Evolutionary conservation across 768 basidiomycete species (phyloP).

Genomic region (Coprinopsis sp.): DNA sequence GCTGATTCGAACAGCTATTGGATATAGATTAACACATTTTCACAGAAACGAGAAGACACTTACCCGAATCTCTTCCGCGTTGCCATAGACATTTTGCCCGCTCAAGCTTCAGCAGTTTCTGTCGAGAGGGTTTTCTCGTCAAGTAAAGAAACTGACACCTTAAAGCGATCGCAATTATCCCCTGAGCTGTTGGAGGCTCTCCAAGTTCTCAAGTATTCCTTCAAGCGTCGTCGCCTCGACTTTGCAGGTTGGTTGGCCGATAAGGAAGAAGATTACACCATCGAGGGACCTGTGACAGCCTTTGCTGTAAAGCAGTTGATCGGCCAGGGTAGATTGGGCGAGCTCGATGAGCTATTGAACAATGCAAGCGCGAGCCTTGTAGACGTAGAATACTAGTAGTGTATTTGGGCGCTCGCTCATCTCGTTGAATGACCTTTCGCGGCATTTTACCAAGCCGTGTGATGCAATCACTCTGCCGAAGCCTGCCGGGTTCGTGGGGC

Average conservation of each 20-base stretch:
- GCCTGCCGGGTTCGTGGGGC: too few relatives aligned
- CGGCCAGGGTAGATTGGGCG: conserved; percentile 4
- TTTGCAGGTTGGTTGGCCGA: conserved; percentile 15
- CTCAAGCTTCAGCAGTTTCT: conserved; percentile 25
- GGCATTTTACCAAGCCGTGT: too few relatives aligned
- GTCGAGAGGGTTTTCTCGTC: conserved; percentile 29
- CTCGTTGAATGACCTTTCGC: too few relatives aligned
- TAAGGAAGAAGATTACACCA: conserved; percentile 15
- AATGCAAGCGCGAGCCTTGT: not conserved
- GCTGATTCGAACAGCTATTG: not conserved
- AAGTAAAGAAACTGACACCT: conserved; percentile 24
- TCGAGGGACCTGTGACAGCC: conserved; percentile 12
- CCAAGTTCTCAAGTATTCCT: conserved; percentile 27
- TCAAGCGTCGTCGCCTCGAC: conserved; percentile 18
- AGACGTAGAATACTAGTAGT: too few relatives aligned
- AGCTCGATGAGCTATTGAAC: conserved; percentile 7
- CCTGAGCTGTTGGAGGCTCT: conserved; percentile 22
- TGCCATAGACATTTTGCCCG: conserved; percentile 24
- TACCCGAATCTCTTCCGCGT: conserved; percentile 18
- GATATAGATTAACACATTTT: not conserved
- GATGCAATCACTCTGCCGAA: too few relatives aligned
- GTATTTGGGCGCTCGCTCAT: too few relatives aligned
- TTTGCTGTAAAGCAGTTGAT: conserved; percentile 10
- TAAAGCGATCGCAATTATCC: conserved; percentile 17
- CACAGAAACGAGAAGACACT: conserved; percentile 2